Conservation (phyloP, 2,329 filamentous ascomycete species). For the Alternaria panax region DNA sequence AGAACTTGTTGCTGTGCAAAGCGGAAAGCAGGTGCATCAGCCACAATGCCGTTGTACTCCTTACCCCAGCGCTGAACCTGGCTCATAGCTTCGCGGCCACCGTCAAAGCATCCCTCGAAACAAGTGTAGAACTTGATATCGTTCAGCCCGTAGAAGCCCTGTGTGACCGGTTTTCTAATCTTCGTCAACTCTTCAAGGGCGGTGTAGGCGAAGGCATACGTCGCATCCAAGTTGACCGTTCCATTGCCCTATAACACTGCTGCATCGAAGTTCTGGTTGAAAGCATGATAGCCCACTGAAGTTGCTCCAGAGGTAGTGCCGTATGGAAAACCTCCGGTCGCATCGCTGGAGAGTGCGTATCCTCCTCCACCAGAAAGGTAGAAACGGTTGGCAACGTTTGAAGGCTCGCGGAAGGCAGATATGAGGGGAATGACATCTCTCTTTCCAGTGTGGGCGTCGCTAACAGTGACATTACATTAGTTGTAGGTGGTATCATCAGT, state of each 20-base stretch:
- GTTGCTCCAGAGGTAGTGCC: constrained; percentile 60
- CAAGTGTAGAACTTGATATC: constrained; percentile 54
- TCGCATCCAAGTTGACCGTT: constrained; percentile 59
- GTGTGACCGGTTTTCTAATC: constrained; percentile 56
- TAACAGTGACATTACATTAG: constrained; percentile 59
- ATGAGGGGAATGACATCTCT: constrained; percentile 25
- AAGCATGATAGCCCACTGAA: constrained; percentile 60
- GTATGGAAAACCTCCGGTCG: constrained; percentile 55
- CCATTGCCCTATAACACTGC: constrained; percentile 53
- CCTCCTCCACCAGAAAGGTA: constrained; percentile 59
- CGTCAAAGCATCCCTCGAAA: constrained; percentile 64
- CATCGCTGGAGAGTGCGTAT: constrained; percentile 34
- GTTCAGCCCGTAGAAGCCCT: constrained; percentile 48
- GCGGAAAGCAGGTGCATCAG: constrained; percentile 58
- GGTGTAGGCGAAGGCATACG: constrained; percentile 61
- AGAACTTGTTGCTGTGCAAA: constrained; percentile 57
- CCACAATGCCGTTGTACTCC: constrained; percentile 57
- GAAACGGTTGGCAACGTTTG: constrained; percentile 56
- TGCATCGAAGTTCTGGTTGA: constrained; percentile 51
- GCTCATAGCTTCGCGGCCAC: constrained; percentile 58
- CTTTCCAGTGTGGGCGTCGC: constrained; percentile 55
- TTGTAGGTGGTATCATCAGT: constrained; percentile 18
- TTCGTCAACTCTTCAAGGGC: constrained; percentile 61
- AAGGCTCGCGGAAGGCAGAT: constrained; percentile 55
- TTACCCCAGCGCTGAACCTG: constrained; percentile 61